phyloP scores from a whole-genome alignment of 2,329 filamentous ascomycete species.

The Aspergillus pseudotamarii region DNA sequence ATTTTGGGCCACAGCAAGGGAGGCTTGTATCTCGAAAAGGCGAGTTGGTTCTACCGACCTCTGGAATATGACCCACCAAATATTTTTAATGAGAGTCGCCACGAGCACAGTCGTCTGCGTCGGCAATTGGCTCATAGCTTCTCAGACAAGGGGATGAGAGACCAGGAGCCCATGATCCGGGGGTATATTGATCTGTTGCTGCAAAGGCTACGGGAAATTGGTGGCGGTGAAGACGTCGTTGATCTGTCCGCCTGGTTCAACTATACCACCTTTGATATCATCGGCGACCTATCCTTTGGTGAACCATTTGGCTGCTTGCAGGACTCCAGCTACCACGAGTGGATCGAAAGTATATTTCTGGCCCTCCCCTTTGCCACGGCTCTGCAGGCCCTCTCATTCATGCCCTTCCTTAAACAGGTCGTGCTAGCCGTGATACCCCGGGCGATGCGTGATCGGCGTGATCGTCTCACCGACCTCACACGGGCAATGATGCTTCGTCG shows the following conservation, averaged over 20 bases:
- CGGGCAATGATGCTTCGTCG: slow-evolving; percentile 2
- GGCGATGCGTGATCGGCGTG: background rate
- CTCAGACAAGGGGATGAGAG: slow-evolving; percentile 44
- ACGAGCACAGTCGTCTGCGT: slow-evolving; percentile 30
- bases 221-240: background rate
- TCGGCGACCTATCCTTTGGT: slow-evolving; percentile 32
- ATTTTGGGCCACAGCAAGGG: slow-evolving; percentile 26
- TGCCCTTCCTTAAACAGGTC: background rate
- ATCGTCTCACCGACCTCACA: background rate
- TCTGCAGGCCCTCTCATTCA: slow-evolving; percentile 1
- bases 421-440: background rate
- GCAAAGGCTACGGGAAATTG: slow-evolving; percentile 8
- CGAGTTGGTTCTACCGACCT: background rate
- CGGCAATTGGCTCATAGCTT: slow-evolving; percentile 44
- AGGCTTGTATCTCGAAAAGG: background rate
- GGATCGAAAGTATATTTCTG: slow-evolving; percentile 16
- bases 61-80: background rate
- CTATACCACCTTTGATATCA: slow-evolving; percentile 39
- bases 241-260: slow-evolving; percentile 34
- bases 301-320: slow-evolving; percentile 39
- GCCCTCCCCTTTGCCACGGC: background rate
- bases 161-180: slow-evolving; percentile 41
- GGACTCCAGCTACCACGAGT: slow-evolving; percentile 1
- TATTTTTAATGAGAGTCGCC: slow-evolving; percentile 1
- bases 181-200: slow-evolving; percentile 27